Evolutionary conservation across 169 alveolate genomes (phyloP), one percentile per base, ranked within the genome.

Genomic region (Theileria annulata): DNA sequence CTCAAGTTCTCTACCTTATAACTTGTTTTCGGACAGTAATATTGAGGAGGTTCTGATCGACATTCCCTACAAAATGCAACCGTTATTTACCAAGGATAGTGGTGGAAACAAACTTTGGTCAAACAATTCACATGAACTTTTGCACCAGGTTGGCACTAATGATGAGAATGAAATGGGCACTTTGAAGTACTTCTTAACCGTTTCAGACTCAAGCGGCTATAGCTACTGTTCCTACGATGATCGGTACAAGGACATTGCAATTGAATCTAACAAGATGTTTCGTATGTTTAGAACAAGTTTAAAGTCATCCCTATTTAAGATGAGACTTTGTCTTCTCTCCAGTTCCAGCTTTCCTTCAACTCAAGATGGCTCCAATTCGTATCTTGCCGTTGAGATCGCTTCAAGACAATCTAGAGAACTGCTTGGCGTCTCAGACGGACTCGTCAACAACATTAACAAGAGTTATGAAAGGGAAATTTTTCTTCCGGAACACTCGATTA

Each of bases 191-290:
- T 82, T 82, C 25, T 31, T 82, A 70, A 82, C 85, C 6, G 37
- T 82, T 5, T 73, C 62, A 19, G 77, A 21, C 47, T 25, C 35
- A 56, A 49, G 67, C 28, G 79, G 64, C 37, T 56, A 30, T 30
- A 51, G 58, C 47, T 72, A 82, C 30, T 37, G 83, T 83, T 83
- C 88, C 48, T 88, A 87, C 86, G 79, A 73, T 67, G 87, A 69
- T 42, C 75, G 64, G 71, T 71, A 63, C 47, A 75, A 62, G 74
- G 85, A 27, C 54, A 72, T 85, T 3, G 86, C 82, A 35, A 64
- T 79, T 23, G 71, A 60, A 19, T 25, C 89, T 21, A 23, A 37
- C 42, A 60, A 75, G 59, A 82, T 82, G 89, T 73, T 28, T 60
- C 60, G 64, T 19, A 85, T 37, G 19, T 75, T 82, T 54, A 37